Percentiles rank a stretch among this genome's conserved stretches.
Conservation (phyloP, 2,329 filamentous ascomycete genomes). For the Teratosphaeria zuluensis region DNA sequence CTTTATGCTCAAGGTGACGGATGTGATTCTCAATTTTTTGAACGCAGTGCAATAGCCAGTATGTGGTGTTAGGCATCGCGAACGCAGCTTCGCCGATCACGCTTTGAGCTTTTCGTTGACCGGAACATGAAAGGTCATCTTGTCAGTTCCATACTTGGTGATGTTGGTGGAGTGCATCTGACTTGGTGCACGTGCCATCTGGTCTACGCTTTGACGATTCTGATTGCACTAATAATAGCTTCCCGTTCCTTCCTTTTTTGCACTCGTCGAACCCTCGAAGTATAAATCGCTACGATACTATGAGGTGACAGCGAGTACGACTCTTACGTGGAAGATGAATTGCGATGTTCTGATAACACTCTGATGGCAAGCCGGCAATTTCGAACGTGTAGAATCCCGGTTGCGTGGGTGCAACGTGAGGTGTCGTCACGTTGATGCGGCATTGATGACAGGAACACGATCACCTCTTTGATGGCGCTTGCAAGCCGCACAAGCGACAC, state of each 20-base stretch:
- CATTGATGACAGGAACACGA: neutral
- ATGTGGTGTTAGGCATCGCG: too few relatives aligned
- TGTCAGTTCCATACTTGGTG: neutral
- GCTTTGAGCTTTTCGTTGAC: too few relatives aligned
- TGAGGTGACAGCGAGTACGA: too few relatives aligned
- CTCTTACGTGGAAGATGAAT: neutral
- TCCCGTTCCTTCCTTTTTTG: neutral
- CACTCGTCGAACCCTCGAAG: neutral
- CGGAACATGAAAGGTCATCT: too few relatives aligned
- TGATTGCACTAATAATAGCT: neutral
- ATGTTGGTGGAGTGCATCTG: neutral
- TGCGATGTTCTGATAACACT: neutral
- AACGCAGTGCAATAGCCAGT: too few relatives aligned
- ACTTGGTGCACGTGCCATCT: neutral
- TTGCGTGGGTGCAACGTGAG: neutral
- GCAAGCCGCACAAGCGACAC: neutral
- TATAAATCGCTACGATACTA: neutral
- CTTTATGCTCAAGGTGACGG: too few relatives aligned
- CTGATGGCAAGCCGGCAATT: neutral
- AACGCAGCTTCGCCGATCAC: too few relatives aligned
- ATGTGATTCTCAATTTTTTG: too few relatives aligned
- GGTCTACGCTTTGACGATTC: neutral
- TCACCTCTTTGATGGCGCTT: neutral
- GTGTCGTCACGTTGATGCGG: neutral
- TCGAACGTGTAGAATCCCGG: neutral